Conservation (phyloP, 345 rosid genomes). For the Gossypium mustelinum region DNA sequence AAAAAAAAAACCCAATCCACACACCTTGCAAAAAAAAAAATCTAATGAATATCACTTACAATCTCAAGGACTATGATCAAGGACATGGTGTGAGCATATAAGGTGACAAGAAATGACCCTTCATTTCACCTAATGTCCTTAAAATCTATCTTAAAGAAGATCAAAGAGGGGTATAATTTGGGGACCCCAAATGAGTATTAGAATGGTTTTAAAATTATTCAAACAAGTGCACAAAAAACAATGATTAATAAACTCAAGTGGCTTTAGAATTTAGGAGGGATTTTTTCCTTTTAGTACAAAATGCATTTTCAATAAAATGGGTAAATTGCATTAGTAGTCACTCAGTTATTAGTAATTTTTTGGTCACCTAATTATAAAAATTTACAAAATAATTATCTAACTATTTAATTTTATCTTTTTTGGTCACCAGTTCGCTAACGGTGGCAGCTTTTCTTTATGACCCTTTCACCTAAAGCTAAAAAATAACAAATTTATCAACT, state of each 20-base stretch:
- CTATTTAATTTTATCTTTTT: no score
- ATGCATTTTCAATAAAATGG: background rate
- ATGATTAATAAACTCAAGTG: conserved; percentile 25
- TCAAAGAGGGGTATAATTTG: background rate
- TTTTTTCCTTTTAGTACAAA: conserved; percentile 11
- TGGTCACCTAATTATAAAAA: no score
- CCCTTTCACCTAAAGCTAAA: no score
- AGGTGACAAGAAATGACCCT: conserved; percentile 15
- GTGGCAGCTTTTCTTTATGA: no score
- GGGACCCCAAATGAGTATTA: conserved; percentile 19
- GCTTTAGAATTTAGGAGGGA: conserved; percentile 18
- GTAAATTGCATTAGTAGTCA: no score
- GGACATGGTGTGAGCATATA: background rate
- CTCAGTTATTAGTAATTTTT: no score
- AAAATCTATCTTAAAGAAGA: background rate
- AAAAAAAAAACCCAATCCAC: background rate
- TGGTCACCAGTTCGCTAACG: no score
- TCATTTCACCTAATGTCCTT: conserved; percentile 9
- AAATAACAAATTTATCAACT: no score
- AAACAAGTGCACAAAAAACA: conserved; percentile 18
- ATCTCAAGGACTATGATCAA: background rate
- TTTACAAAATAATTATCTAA: no score
- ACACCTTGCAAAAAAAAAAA: background rate
- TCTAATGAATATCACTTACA: background rate
- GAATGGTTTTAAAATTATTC: conserved; percentile 16